A percentile compares a stretch with the other conserved stretches of the same genome.
These are phyloP conservation scores for Psidium friedrichsthalianum DNA, from an alignment of 345 rosid species.

Conservation along the genomic window DNA sequence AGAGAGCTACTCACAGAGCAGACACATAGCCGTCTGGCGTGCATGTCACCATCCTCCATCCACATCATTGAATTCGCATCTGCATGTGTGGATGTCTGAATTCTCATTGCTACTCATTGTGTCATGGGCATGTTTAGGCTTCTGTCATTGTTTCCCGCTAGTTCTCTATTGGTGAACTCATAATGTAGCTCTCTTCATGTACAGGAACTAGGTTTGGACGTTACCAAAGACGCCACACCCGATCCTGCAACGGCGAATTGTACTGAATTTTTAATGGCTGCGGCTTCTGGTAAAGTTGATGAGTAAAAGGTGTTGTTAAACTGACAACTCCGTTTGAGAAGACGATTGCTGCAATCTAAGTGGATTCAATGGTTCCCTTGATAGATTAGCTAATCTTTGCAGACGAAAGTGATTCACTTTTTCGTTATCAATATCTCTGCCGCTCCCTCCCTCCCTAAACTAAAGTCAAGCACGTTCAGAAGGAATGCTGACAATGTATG, in stretches of 20 bases:
- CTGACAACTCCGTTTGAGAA: constrained; percentile 91
- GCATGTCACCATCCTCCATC: constrained; percentile 96
- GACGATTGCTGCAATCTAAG: constrained; percentile 29
- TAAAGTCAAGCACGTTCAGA: too few species aligned
- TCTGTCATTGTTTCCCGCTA: neutral
- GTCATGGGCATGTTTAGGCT: neutral
- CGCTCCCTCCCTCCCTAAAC: too few species aligned
- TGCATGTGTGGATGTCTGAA: neutral
- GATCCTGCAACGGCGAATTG: constrained; percentile 59
- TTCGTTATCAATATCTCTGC: too few species aligned
- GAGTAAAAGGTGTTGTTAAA: constrained; percentile 73
- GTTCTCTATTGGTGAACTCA: neutral
- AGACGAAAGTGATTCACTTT: too few species aligned
- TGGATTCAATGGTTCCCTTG: too few species aligned
- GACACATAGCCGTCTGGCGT: constrained; percentile 72
- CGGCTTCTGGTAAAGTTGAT: constrained; percentile 91
- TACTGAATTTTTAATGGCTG: constrained; percentile 79
- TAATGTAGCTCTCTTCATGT: neutral
- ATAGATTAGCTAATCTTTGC: too few species aligned
- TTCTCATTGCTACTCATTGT: neutral
- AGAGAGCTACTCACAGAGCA: constrained; percentile 50
- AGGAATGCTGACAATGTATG: too few species aligned
- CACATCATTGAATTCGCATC: constrained; percentile 17
- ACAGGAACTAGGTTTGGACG: constrained; percentile 81
- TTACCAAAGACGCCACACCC: constrained; percentile 29